A percentile compares a stretch with the other conserved stretches of the same genome.
phyloP scores from a whole-genome alignment of 2,329 filamentous ascomycete genomes.

The Apiospora malaysiana region DNA sequence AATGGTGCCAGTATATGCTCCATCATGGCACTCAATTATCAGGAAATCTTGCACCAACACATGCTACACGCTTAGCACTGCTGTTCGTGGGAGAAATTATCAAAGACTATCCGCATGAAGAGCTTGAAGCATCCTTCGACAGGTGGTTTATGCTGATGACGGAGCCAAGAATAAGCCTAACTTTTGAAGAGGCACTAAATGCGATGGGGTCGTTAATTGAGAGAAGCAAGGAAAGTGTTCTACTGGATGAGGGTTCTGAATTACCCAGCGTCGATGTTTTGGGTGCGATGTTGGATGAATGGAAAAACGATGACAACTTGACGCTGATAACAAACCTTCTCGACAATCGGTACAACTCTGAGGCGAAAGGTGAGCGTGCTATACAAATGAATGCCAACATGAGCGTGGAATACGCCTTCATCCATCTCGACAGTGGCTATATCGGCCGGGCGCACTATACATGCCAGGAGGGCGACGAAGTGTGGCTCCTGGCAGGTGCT shows the following conservation, averaged over 20 bases:
- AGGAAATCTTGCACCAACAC: background rate
- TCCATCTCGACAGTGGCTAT: background rate
- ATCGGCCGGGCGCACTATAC: background rate
- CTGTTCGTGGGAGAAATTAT: too few relatives aligned
- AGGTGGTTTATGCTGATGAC: background rate
- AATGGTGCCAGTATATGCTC: background rate
- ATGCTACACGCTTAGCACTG: background rate
- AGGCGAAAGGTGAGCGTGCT: too few relatives aligned
- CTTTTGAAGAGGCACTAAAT: background rate
- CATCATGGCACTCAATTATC: background rate
- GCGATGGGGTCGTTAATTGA: too few relatives aligned
- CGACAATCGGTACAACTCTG: background rate
- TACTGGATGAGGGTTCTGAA: too few relatives aligned
- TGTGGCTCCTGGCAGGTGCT: background rate
- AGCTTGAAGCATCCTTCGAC: too few relatives aligned
- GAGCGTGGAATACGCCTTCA: background rate
- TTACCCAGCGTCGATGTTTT: too few relatives aligned
- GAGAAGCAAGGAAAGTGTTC: too few relatives aligned
- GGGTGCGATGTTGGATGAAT: too few relatives aligned
- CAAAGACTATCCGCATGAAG: too few relatives aligned
- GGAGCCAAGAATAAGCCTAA: background rate
- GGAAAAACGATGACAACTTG: background rate
- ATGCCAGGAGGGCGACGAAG: slow-evolving; percentile 9
- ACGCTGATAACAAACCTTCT: background rate
- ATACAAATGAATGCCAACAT: background rate